Conservation (phyloP, 345 rosid species). For the Eucalyptus cloeziana region DNA sequence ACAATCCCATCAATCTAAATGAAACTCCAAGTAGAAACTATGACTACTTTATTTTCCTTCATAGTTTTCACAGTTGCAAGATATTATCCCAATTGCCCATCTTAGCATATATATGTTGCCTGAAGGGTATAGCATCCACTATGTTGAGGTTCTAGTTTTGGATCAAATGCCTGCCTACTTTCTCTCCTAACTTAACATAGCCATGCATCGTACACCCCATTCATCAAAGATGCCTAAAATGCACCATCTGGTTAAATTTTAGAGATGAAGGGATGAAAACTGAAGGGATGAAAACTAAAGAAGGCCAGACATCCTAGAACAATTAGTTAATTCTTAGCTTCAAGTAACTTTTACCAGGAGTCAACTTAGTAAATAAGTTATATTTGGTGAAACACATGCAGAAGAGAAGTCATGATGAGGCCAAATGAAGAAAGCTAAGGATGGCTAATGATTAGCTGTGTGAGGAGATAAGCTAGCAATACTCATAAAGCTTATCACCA, state of each 20-base stretch:
- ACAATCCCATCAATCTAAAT: slow-evolving; percentile 8
- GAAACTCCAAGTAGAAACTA: slow-evolving; percentile 10
- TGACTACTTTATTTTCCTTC: not conserved
- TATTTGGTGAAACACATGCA: not conserved
- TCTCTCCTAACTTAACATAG: not conserved
- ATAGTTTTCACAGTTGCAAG: not conserved
- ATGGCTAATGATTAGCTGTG: not conserved
- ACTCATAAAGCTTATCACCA: not conserved
- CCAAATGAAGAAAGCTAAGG: not conserved
- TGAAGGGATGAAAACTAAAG: too few species aligned
- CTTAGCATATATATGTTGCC: slow-evolving; percentile 4
- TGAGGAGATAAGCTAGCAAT: not conserved
- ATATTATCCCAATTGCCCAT: slow-evolving; percentile 13
- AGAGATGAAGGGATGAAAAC: not conserved
- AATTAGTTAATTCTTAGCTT: not conserved
- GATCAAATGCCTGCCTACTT: not conserved
- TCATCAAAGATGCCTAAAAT: not conserved
- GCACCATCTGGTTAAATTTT: not conserved
- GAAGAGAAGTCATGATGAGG: not conserved
- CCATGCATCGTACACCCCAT: not conserved
- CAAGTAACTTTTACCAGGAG: not conserved
- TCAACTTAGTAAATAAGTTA: not conserved
- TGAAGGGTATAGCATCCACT: slow-evolving; percentile 8
- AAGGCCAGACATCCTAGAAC: not conserved
- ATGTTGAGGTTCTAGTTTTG: slow-evolving; percentile 6